Base-by-base conservation (phyloP, 2,329 filamentous ascomycete species). In the Tolypocladium ovalisporum region DNA sequence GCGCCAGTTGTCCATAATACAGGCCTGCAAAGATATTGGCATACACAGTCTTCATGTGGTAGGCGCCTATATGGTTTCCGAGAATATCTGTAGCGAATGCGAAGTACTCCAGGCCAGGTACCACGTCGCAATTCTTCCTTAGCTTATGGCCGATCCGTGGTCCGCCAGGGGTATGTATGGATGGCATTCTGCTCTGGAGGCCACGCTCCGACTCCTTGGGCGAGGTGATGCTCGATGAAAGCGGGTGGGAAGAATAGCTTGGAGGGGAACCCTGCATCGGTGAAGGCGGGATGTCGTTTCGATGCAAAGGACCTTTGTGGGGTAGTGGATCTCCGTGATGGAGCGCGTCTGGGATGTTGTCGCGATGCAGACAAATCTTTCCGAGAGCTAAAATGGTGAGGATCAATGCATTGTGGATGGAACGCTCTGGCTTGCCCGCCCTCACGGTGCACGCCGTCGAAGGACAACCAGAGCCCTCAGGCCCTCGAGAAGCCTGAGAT, bases 91-190 rank as follows among this genome's bases (percentile, higher is more conserved):
- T 87, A 2, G 91, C 93, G 60, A 89, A 86, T 1, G 89, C 88
- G 69, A 92, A 97, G 68, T 97, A 97, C 35, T 91, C 88, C 58
- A 97, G 76, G 0, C 94, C 94, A 0, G 94, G 93, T 60, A 97
- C 88, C 8, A 88, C 81, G 65, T 97, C 91, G 55, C 93, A 79
- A 66, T 96, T 96, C 63, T 74, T 74, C 61, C 73, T 73, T 34
- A 73, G 56, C 22, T 63, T 68, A 15, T 64, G 66, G 5, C 69
- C 69, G 12, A 62, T 56, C 24, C 70, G 67, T 47, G 62, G 57
- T 12, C 60, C 62, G 19, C 61, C 63, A 1, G 63, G 60, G 1
- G 71, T 77, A 65, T 85, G 78, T 47, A 81, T 67, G 0, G 81
- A 85, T 4, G 76, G 74, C 57, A 80, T 74, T 55, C 82, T 75